Base-by-base conservation (phyloP, 257 asterid genomes). In the Solanum phureja region DNA sequence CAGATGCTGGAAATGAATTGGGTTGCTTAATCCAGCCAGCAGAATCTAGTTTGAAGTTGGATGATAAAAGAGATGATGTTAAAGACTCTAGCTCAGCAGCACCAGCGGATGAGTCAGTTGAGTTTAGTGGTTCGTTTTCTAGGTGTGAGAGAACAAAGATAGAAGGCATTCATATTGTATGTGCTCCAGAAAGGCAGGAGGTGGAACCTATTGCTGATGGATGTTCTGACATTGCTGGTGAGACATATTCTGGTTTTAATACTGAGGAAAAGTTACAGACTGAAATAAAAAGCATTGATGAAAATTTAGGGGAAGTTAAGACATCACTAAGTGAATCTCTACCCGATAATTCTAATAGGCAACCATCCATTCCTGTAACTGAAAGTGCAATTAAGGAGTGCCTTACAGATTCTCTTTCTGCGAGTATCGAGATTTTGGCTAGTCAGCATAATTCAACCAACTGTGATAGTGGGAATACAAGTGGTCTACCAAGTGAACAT, bases 201-300 rank as follows among this genome's bases (percentile, higher is more conserved):
- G 88, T 88, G 84, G 87, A 44, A 29, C 9, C 83, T 52, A 60
- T 92, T 77, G 89, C 83, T 84, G 86, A 71, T 91, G 95, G 81
- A 31, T 71, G 40, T 14, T 73, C 84, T 27, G 83, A 44, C 29
- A 72, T 24, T 72, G 83, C 64, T 71, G 72, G 72, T 33, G 79
- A 29, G 68, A 69, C n/a, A 85, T 37, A 46, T 85, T 72, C 87
- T 40, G 88, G 44, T 71, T 29, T 40, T 42, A 46, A 35, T 46
- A 33, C 83, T 29, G 88, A 86, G 49, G 82, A 86, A 21, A 86
- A 24, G 71, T 29, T 49, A 7, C 83, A 71, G 83, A 71, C 34
- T 86, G 88, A 86, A 71, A 6, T 71, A 40, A 38, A 46, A 31
- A 31, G 46, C 9, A 18, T 46, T 42, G 83, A 71, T 86, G 64